These are phyloP conservation scores for Juglanconis juglandina DNA, from an alignment of 2,329 filamentous ascomycete genomes.

Conservation along the genomic window DNA sequence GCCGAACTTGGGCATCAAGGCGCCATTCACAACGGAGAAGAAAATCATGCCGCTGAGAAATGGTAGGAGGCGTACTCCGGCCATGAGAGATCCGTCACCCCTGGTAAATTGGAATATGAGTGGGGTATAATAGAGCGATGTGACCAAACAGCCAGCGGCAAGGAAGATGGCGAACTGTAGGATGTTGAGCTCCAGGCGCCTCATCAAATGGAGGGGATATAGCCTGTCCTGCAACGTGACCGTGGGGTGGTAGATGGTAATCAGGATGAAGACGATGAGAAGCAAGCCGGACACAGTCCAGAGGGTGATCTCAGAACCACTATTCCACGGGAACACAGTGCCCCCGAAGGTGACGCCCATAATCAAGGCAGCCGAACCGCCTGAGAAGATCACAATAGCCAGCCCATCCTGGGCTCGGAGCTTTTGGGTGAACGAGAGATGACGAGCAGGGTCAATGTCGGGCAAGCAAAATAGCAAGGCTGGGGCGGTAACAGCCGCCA, in stretches of 20 bases:
- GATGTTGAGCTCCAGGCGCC: conserved; percentile 17
- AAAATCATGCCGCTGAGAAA: conserved; percentile 38
- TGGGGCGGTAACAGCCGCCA: too few relatives aligned
- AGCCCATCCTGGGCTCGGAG: too few relatives aligned
- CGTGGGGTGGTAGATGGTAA: conserved; percentile 36
- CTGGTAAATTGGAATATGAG: too few relatives aligned
- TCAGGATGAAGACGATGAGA: conserved; percentile 36
- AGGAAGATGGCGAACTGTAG: conserved; percentile 21
- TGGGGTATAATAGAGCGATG: conserved; percentile 12
- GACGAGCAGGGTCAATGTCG: too few relatives aligned
- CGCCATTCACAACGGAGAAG: conserved; percentile 32
- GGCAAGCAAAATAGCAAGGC: too few relatives aligned
- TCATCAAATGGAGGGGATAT: conserved; percentile 40
- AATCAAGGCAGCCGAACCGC: conserved; percentile 25
- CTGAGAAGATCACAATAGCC: too few relatives aligned
- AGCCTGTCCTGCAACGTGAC: conserved; percentile 33
- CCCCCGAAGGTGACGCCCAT: conserved; percentile 51
- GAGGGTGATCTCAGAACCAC: conserved; percentile 39
- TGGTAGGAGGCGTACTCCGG: too few relatives aligned
- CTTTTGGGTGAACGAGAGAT: too few relatives aligned
- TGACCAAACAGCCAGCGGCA: conserved; percentile 19
- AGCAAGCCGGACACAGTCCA: conserved; percentile 40
- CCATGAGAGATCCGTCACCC: too few relatives aligned
- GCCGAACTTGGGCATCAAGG: conserved; percentile 30
- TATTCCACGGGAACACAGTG: conserved; percentile 41